Base-by-base conservation (phyloP, 345 rosid genomes). In the Zanthoxylum bungeanum region DNA sequence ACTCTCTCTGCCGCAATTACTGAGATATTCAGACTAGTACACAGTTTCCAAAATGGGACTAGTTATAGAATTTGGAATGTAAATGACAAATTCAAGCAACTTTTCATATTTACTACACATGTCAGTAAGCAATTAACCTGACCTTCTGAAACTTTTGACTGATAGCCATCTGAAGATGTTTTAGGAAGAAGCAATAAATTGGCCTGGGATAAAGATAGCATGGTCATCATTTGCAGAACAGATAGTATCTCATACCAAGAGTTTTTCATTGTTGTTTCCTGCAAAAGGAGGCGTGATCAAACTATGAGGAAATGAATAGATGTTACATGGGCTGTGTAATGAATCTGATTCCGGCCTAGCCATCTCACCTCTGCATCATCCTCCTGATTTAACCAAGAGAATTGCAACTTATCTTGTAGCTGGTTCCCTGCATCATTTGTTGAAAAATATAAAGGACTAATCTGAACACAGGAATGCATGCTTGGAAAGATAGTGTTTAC, bases 181-280 rank as follows among this genome's bases (percentile, higher is more conserved):
- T 81, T 82, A 19, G 87, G 91, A 75, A 85, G 86, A 77, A 89
- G 89, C 52, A 89, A 68, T 71, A 80, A 76, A 70, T 87, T 87
- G 64, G 90, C 94, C 60, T 85, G 91, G 69, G 87, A 84, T 74
- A 85, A 55, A 5, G 78, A 77, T 58, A 87, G 77, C 85, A 87
- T 79, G 10, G 88, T 89, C 91, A 87, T 87, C 79, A 89, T 71
- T 75, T 89, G 94, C 79, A 89, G 71, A 69, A 89, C 89, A 8
- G 94, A 87, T 55, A 89, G 76, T 28, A 89, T 82, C 84, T 89
- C 94, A 4, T 89, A 87, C 89, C 90, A 85, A 40, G 87, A 82
- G 78, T 87, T 80, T 59, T 83, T 78, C 77, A 87, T 84, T 49
- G 79, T 76, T 34, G 94, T 85, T 68, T 89, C 90, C 94, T 89